Evolutionary conservation across 2,329 filamentous ascomycete species (phyloP).

Genomic region (Penicillium brasilianum): DNA sequence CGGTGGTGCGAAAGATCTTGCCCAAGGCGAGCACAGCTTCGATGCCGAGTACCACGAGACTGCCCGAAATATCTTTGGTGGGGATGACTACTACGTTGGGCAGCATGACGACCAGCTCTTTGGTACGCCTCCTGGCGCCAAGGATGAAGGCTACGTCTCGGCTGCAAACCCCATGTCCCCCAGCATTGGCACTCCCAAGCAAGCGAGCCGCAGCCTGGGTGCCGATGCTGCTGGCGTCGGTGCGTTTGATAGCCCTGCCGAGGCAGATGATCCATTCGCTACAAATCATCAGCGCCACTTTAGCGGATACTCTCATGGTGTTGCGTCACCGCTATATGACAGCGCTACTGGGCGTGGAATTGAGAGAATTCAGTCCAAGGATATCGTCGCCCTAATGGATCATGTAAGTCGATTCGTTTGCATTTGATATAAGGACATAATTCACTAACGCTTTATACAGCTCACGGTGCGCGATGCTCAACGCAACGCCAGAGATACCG

Average conservation of each 20-base stretch:
- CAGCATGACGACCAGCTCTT: slow-evolving; percentile 45
- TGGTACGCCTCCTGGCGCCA: slow-evolving; percentile 64
- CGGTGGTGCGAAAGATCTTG: slow-evolving; percentile 60
- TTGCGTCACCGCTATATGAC: slow-evolving; percentile 88
- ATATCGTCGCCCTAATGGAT: slow-evolving; percentile 97
- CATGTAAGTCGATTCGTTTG: slow-evolving; percentile 63
- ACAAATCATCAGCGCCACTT: slow-evolving; percentile 66
- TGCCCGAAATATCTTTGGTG: slow-evolving; percentile 41
- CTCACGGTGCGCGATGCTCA: slow-evolving; percentile 96
- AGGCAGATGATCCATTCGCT: slow-evolving; percentile 69
- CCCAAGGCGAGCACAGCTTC: slow-evolving; percentile 60
- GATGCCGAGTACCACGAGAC: slow-evolving; percentile 69
- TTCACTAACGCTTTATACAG: slow-evolving; percentile 48
- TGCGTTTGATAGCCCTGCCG: slow-evolving; percentile 54
- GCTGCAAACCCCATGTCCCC: slow-evolving; percentile 65
- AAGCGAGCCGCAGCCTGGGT: slow-evolving; percentile 54
- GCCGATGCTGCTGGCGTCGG: slow-evolving; percentile 60
- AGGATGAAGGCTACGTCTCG: slow-evolving; percentile 93
- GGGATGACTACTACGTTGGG: slow-evolving; percentile 45
- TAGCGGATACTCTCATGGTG: slow-evolving; percentile 90
- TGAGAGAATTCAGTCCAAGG: slow-evolving; percentile 91
- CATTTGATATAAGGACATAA: neutral
- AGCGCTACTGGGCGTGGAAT: slow-evolving; percentile 84
- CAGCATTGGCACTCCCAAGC: slow-evolving; percentile 54
- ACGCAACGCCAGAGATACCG: slow-evolving; percentile 92